Percentiles rank a stretch among this genome's conserved stretches.
These are phyloP conservation scores for Cryptococcus sp. DNA, from an alignment of 1,284 basidiomycete species.

Conservation along the genomic window DNA sequence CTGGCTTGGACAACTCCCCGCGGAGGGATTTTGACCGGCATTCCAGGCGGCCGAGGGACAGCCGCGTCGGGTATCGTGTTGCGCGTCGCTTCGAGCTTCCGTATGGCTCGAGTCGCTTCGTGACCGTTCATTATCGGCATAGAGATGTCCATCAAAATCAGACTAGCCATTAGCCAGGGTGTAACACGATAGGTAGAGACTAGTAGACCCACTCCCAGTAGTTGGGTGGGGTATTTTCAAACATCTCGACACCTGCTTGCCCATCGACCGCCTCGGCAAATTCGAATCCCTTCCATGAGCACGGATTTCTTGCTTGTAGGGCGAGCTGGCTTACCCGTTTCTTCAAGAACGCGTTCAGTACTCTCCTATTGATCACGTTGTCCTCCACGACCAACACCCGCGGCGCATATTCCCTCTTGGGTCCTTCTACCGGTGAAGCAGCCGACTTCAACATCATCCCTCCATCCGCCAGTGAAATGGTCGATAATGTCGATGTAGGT, in stretches of 20 bases:
- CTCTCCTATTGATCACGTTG: conserved; percentile 55
- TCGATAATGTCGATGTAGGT: conserved; percentile 46
- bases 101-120: conserved; percentile 75
- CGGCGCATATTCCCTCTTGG: conserved; percentile 49
- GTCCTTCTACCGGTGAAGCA: conserved; percentile 28
- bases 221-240: conserved; percentile 58
- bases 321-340: conserved; percentile 56
- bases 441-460: conserved; percentile 50
- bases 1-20: conserved; percentile 27
- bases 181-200: background rate
- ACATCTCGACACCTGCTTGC: conserved; percentile 72
- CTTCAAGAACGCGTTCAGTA: conserved; percentile 69
- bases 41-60: background rate
- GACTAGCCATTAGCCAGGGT: conserved; percentile 48
- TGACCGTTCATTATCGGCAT: conserved; percentile 91
- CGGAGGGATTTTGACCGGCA: conserved; percentile 35
- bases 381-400: conserved; percentile 77
- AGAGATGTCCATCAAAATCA: conserved; percentile 80
- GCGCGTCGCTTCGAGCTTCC: conserved; percentile 63
- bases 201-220: conserved; percentile 56
- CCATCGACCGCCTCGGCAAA: conserved; percentile 77
- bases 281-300: conserved; percentile 60
- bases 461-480: conserved; percentile 49
- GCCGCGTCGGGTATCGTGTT: conserved; percentile 21
- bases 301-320: background rate